phyloP scores from a whole-genome alignment of 192 early-diverging fungal species.

The Dissophora ornata region DNA sequence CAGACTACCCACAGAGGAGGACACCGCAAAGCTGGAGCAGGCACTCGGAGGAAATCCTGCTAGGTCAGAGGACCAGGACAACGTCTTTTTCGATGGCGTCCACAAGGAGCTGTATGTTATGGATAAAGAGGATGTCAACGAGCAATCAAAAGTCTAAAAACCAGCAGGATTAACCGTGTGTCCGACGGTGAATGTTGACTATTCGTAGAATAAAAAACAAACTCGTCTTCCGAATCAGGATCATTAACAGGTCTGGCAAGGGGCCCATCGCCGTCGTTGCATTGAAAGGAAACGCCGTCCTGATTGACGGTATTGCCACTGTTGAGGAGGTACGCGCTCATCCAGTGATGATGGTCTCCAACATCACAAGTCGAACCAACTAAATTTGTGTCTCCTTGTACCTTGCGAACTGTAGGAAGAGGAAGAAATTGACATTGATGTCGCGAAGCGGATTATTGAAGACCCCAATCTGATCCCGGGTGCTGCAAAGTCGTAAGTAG shows the following conservation, averaged over 20 bases:
- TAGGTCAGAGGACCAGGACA: conserved; percentile 39
- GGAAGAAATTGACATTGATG: conserved; percentile 14
- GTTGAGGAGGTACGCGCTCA: conserved; percentile 33
- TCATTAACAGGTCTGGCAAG: conserved; percentile 38
- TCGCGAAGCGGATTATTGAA: conserved; percentile 31
- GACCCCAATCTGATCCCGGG: conserved; percentile 30
- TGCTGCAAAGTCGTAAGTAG: conserved; percentile 25
- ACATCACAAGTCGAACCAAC: background rate
- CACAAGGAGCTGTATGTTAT: conserved; percentile 31
- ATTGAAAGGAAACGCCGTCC: conserved; percentile 46
- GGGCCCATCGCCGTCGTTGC: conserved; percentile 38
- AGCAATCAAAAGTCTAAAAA: no score
- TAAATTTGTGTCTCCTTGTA: no score
- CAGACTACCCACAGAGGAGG: conserved; percentile 33
- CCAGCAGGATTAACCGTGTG: no score
- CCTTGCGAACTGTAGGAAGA: conserved; percentile 23
- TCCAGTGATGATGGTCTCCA: background rate
- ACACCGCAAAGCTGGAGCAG: conserved; percentile 25
- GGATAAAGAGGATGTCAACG: no score
- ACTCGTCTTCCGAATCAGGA: conserved; percentile 42
- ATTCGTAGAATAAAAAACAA: conserved; percentile 31
- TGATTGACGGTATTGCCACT: conserved; percentile 36
- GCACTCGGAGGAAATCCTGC: conserved; percentile 18
- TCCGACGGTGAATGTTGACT: no score
- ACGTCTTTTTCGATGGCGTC: conserved; percentile 49